phyloP scores from a whole-genome alignment of 345 rosid genomes.

The Gossypium mustelinum region DNA sequence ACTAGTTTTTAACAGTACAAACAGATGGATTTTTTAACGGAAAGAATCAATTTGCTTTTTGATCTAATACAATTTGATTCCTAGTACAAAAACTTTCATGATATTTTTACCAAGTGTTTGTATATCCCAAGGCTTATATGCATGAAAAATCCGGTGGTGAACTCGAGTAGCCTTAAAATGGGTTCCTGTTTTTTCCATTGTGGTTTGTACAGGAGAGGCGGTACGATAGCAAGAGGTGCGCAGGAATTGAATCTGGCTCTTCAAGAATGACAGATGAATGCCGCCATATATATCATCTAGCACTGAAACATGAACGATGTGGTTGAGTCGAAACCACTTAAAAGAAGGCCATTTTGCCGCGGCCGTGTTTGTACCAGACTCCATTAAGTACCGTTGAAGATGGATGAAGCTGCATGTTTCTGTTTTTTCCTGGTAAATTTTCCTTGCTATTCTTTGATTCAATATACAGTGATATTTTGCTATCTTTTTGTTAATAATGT shows the following conservation, averaged over 20 bases:
- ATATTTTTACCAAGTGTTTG: neutral
- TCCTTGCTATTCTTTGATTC: conserved; percentile 17
- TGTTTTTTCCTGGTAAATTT: neutral
- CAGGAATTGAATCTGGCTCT: conserved; percentile 76
- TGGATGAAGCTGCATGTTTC: conserved; percentile 6
- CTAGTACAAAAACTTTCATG: rapidly evolving
- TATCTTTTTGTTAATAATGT: conserved; percentile 12
- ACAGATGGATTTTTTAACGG: no score
- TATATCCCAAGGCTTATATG: neutral
- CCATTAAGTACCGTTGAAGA: neutral
- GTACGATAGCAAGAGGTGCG: conserved; percentile 60
- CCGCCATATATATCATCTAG: conserved; percentile 7
- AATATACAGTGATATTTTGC: neutral
- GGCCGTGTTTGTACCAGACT: neutral
- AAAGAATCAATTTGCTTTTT: no score
- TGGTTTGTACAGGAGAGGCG: conserved; percentile 64
- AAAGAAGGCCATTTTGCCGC: neutral
- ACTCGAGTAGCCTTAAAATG: neutral
- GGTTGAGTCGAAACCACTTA: neutral
- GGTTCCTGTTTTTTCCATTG: neutral
- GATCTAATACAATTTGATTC: no score
- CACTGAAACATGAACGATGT: neutral
- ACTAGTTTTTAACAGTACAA: no score
- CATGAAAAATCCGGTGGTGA: neutral
- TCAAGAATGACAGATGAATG: conserved; percentile 37